Percentiles rank a stretch among this genome's conserved stretches.
These are phyloP conservation scores for Fistulinella cinereoalba DNA, from an alignment of 1,284 basidiomycete species.

Conservation along the genomic window DNA sequence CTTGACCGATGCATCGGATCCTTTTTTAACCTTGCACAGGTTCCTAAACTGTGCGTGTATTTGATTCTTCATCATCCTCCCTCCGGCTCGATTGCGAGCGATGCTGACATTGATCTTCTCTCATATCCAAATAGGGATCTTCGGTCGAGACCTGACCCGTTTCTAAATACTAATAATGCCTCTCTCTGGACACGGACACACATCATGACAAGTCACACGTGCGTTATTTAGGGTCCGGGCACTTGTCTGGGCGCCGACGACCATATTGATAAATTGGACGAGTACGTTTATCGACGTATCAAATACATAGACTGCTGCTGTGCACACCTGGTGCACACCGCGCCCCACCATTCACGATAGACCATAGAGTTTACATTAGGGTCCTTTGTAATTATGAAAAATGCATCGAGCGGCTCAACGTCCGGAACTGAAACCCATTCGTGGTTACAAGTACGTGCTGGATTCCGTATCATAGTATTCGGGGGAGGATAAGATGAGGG, in stretches of 20 bases:
- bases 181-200: constrained; percentile 1
- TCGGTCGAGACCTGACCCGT: constrained; percentile 77
- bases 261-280: constrained; percentile 1
- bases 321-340: too few species aligned
- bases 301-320: not conserved
- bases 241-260: not conserved
- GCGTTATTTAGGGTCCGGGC: not conserved
- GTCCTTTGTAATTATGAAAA: too few species aligned
- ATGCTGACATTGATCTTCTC: too few species aligned
- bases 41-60: constrained; percentile 23
- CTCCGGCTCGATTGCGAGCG: too few species aligned
- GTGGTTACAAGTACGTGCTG: too few species aligned
- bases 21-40: constrained; percentile 9
- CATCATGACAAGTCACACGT: not conserved
- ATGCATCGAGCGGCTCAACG: too few species aligned
- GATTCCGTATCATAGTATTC: constrained; percentile 18
- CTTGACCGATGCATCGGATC: constrained; percentile 11
- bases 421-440: too few species aligned
- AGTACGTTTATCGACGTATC: too few species aligned
- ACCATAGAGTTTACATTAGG: too few species aligned
- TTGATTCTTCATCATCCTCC: not conserved
- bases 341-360: too few species aligned
- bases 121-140: constrained; percentile 53
- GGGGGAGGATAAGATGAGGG: constrained; percentile 13
- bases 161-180: too few species aligned